Percentiles rank a stretch among this genome's conserved stretches.
Evolutionary conservation across 306 rosid genomes (phyloP).

Genomic region (Fagus crenata): DNA sequence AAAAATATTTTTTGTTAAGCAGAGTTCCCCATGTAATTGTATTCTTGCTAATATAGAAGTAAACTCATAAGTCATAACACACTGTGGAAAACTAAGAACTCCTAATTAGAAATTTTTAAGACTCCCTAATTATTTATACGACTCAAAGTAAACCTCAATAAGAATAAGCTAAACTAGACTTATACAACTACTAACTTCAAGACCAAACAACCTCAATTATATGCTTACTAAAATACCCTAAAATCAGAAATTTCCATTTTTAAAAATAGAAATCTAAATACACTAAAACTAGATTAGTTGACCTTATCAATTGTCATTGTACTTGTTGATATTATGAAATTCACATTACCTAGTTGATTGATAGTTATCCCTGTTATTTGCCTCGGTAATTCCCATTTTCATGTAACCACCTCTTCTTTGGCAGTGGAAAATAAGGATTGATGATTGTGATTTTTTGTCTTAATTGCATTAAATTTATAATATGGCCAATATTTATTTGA

Average conservation of each 20-base stretch:
- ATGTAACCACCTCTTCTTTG: slow-evolving; percentile 2
- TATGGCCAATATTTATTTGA: slow-evolving; percentile 16
- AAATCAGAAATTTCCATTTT: not conserved
- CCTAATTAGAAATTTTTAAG: not conserved
- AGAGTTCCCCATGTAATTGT: not conserved
- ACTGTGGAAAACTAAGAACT: not conserved
- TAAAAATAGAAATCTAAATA: not conserved
- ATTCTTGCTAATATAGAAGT: not conserved
- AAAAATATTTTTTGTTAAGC: not conserved
- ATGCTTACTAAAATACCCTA: not conserved
- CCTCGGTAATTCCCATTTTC: slow-evolving; percentile 20
- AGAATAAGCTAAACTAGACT: not conserved
- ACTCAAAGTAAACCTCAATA: not conserved
- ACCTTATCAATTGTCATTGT: not conserved
- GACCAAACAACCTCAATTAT: not conserved
- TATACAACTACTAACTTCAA: not conserved
- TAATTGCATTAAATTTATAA: not conserved
- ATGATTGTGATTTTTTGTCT: slow-evolving; percentile 15
- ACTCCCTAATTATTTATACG: not conserved
- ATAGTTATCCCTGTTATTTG: slow-evolving; percentile 17
- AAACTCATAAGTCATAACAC: not conserved
- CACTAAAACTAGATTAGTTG: not conserved
- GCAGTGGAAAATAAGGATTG: not conserved
- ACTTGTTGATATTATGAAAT: not conserved
- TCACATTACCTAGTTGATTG: not conserved